Evolutionary conservation across 495 filamentous ascomycete species (phyloP), one percentile per base, ranked within the genome.

Genomic region (Aspergillus diversus): DNA sequence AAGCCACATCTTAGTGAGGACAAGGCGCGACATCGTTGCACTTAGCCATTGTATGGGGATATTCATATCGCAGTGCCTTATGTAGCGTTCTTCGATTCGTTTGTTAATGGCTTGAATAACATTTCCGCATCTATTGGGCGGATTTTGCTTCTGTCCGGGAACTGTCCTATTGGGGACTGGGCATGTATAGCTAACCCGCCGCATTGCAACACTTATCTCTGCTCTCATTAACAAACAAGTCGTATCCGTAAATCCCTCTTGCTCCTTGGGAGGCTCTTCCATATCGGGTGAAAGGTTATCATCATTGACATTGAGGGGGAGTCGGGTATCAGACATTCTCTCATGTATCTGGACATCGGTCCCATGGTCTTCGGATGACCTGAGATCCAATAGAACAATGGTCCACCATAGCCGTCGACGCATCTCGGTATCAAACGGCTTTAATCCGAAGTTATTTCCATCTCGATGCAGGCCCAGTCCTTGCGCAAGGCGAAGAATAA

Each of bases 351-450:
- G 87, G 8, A 90, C 84, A 63, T 96, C 91, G 34, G 88, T 90
- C 0, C 92, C 93, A 70, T 94, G 89, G 61, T 95, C 92, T 68
- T 97, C 92, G 9, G 90, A 87, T 0, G 92, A 87, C 16, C 91
- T 83, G 4, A 87, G 76, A 71, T 97, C 93, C 50, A 96, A 71
- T 17, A 93, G 77, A 68, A 86, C 89, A 8, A 97, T 83, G 50
- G 90, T 86, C 88, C 92, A 94, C 88, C 92, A 97, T 5, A 96
- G 70, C 2, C 93, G 84, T 54, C 93, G 83, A 55, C 93, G 84
- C 85, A 95, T 91, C 71, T 97, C 93, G 0, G 87, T 86, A 52
- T 97, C 90, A 65, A 92, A 93, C 0, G 91, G 89, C 48, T 82
- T 81, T 5, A 93, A 74, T 27, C 83, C 83, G 60, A 93, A 92